phyloP scores from a whole-genome alignment of 164 flowering plant species.

The Vitis vinifera region DNA sequence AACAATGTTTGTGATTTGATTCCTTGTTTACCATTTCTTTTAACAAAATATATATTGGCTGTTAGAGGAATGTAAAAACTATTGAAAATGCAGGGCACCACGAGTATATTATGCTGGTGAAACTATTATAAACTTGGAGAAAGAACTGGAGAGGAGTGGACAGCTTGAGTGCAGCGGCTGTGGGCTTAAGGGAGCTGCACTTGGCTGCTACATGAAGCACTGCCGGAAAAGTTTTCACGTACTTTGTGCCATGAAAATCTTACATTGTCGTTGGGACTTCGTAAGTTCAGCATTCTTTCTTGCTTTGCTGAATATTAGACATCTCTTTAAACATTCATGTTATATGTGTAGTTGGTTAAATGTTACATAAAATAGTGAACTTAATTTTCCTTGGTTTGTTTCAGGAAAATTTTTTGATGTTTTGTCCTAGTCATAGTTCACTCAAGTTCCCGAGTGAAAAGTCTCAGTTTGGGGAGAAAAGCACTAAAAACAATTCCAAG shows the following conservation, averaged over 20 bases:
- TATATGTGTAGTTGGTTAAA: not conserved
- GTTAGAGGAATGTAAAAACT: not conserved
- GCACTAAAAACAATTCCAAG: slow-evolving; percentile 3
- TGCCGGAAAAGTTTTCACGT: slow-evolving; percentile 63
- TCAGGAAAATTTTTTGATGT: slow-evolving; percentile 69
- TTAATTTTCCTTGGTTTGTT: slow-evolving; percentile 4
- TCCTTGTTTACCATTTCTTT: too few species aligned
- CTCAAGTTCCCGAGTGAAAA: slow-evolving; percentile 65
- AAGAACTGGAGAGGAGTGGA: slow-evolving; percentile 65
- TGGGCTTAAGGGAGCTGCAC: slow-evolving; percentile 76
- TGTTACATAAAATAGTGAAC: not conserved
- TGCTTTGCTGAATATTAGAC: not conserved
- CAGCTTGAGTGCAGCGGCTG: slow-evolving; percentile 72
- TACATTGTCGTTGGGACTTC: slow-evolving; percentile 65
- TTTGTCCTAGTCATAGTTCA: slow-evolving; percentile 69
- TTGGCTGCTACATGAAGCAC: slow-evolving; percentile 65
- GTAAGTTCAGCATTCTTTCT: slow-evolving; percentile 33
- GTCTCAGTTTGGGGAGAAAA: slow-evolving; percentile 25
- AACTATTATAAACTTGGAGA: slow-evolving; percentile 44
- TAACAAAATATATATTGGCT: not conserved
- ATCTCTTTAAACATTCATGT: not conserved
- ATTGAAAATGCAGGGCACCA: slow-evolving; percentile 62
- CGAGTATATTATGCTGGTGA: slow-evolving; percentile 59
- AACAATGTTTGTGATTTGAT: not conserved
- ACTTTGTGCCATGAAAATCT: slow-evolving; percentile 54